phyloP scores from a whole-genome alignment of 306 rosid species.

The Inga oerstediana region DNA sequence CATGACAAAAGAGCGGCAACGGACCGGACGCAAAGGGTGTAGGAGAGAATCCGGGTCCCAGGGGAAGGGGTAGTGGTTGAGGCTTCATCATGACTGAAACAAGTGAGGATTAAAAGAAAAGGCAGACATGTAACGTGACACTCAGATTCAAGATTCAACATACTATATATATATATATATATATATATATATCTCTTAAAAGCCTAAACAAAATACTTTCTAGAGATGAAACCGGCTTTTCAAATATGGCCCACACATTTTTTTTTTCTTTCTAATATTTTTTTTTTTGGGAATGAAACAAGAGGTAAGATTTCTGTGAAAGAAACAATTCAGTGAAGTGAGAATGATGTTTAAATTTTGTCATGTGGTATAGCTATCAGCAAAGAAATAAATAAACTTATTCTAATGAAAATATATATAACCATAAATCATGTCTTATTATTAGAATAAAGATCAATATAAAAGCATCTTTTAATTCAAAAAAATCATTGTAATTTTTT shows the following conservation, averaged over 20 bases:
- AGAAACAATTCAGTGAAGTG: background rate
- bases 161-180: too few species aligned
- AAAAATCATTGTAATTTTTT: too few species aligned
- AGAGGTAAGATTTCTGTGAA: background rate
- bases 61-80: conserved; percentile 13
- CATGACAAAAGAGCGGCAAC: too few species aligned
- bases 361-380: background rate
- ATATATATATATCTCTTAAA: background rate
- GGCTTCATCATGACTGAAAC: conserved; percentile 40
- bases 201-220: background rate
- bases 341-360: background rate
- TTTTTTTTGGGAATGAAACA: background rate
- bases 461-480: background rate
- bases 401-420: background rate
- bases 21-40: too few species aligned
- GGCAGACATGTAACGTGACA: conserved; percentile 39
- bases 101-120: conserved; percentile 13
- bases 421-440: background rate
- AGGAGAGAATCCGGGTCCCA: too few species aligned
- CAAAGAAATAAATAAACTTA: background rate
- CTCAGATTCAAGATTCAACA: background rate
- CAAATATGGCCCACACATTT: background rate
- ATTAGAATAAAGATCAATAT: background rate
- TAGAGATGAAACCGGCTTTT: background rate
- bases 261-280: background rate